These are phyloP conservation scores for Podila clonocystis DNA, from an alignment of 192 early-diverging fungal species.

Conservation along the genomic window DNA sequence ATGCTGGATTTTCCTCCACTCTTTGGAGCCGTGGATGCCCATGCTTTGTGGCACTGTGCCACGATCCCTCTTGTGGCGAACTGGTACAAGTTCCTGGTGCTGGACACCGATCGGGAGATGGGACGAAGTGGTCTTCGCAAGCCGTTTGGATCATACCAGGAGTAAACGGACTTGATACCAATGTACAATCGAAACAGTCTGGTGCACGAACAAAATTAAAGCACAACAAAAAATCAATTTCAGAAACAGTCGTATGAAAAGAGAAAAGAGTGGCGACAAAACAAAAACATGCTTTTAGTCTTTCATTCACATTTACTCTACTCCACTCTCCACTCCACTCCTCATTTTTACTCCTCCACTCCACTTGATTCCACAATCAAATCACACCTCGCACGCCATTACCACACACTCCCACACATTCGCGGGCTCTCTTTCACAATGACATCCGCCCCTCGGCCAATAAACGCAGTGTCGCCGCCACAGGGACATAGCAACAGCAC, in stretches of 20 bases:
- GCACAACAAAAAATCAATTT: no score
- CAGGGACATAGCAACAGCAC: background rate
- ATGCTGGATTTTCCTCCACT: constrained; percentile 94
- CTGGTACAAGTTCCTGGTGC: constrained; percentile 85
- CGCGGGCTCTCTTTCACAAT: background rate
- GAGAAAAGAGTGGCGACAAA: no score
- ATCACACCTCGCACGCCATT: no score
- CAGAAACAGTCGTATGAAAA: no score
- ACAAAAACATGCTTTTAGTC: background rate
- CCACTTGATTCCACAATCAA: background rate
- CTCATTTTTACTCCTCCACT: background rate
- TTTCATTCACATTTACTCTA: background rate
- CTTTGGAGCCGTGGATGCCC: constrained; percentile 86
- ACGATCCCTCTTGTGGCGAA: constrained; percentile 83
- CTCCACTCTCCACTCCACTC: background rate
- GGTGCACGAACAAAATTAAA: no score
- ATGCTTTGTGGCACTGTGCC: constrained; percentile 94
- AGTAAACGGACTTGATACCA: background rate
- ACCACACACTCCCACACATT: no score
- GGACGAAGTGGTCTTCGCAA: constrained; percentile 10
- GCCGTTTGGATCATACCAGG: constrained; percentile 9
- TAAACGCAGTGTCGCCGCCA: background rate
- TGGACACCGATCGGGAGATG: constrained; percentile 74
- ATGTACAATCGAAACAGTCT: background rate
- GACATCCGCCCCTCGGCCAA: constrained; percentile 24